Conservation (phyloP, 2,329 filamentous ascomycete species). For the Botrytis pseudocinerea region DNA sequence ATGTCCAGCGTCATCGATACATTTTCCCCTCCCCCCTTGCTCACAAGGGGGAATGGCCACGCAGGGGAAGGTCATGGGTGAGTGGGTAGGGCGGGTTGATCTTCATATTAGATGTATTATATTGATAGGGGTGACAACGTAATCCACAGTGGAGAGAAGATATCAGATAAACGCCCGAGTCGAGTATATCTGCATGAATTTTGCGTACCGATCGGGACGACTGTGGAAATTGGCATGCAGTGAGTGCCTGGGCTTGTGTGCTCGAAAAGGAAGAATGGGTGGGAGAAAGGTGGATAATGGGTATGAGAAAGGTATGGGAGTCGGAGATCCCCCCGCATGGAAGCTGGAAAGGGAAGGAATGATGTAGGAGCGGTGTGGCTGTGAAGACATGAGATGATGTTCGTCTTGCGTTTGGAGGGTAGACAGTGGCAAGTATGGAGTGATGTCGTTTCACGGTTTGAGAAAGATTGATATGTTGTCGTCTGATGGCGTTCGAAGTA, state of each 20-base stretch:
- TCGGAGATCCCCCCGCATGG: neutral
- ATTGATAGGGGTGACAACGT: neutral
- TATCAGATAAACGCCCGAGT: neutral
- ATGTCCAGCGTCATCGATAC: neutral
- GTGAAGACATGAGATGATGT: slow-evolving; percentile 9
- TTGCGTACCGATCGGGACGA: neutral
- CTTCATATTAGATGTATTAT: slow-evolving; percentile 13
- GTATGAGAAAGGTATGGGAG: neutral
- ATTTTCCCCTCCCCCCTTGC: neutral
- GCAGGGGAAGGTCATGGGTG: neutral
- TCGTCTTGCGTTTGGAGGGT: neutral
- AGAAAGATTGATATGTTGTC: slow-evolving; percentile 8
- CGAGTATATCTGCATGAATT: slow-evolving; percentile 8
- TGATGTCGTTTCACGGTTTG: neutral
- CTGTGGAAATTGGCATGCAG: slow-evolving; percentile 3
- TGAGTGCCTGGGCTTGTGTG: neutral
- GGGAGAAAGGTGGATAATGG: neutral
- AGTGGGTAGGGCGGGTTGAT: slow-evolving; percentile 9
- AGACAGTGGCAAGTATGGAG: neutral
- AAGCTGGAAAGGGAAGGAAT: slow-evolving; percentile 11
- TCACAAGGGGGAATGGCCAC: neutral
- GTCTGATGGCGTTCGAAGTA: slow-evolving; percentile 1
- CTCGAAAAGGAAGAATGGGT: neutral
- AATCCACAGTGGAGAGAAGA: neutral
- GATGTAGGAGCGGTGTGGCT: neutral